Base-by-base conservation (phyloP, 257 asterid genomes). In the Scutellaria galericulata region DNA sequence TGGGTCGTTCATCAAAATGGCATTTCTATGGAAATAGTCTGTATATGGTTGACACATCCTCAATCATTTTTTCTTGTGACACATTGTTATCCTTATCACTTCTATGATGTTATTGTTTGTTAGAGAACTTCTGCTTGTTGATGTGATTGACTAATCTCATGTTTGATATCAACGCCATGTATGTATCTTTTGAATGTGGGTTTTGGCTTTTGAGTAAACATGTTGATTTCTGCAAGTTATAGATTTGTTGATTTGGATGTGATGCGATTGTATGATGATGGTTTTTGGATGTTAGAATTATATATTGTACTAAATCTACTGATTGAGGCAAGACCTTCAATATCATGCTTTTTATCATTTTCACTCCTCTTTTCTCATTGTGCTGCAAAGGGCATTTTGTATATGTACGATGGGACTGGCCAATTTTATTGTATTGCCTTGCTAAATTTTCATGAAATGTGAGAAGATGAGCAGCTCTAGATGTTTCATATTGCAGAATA, bases 101-200 rank as follows among this genome's bases (percentile, higher is more conserved):
- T 63, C 22, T 50, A 14, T 68, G 70, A 13, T 58, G 58, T 7
- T 75, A 45, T 20, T 50, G 35, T 57, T 71, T n/a, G 72, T 41
- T 42, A 7, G 22, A 9, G 35, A 54, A 76, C 50, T 44, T 48
- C 24, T 64, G 62, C 53, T 55, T 51, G 52, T 60, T 68, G 46
- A 58, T 68, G 65, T 75, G 64, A 72, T 69, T 40, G 54, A 44
- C 20, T 54, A n/a, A 12, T 45, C 65, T 41, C 18, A 13, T 56
- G 57, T 50, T 75, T 41, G 37, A 70, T 60, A 20, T 73, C 40
- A 60, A 54, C 9, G 55, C 46, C 14, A n/a, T 65, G 45, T 20
- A 45, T 53, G 57, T 68, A 68, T 74, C 55, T 41, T 45, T 61
- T 83, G 70, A 58, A 72, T 61, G 61, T 18, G 60, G 47, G 31